Conservation (phyloP, 768 basidiomycete genomes). For the Chalciporus pseudorubinellus region DNA sequence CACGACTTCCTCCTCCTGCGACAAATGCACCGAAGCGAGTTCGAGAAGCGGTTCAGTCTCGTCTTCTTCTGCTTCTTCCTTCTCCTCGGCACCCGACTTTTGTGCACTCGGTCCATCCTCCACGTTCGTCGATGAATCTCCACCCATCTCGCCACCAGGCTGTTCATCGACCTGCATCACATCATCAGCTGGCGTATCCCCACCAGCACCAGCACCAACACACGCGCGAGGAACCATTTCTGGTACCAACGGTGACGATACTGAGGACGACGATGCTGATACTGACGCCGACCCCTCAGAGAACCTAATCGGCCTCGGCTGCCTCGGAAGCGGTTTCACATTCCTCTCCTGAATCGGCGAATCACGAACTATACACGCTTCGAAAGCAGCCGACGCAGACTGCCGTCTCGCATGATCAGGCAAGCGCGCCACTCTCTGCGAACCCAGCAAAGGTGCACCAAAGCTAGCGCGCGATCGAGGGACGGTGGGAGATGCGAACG, state of each 20-base stretch:
- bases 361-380: constrained; percentile 17
- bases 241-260: not conserved
- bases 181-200: not conserved
- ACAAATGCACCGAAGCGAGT: constrained; percentile 27
- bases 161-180: not conserved
- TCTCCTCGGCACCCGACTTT: not conserved
- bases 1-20: not conserved
- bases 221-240: not conserved
- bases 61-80: constrained; percentile 4
- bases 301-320: not conserved
- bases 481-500: not conserved
- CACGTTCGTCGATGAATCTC: not conserved
- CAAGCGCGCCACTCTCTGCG: not conserved
- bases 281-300: not conserved
- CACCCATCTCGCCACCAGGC: not conserved
- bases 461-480: not conserved
- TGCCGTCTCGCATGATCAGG: constrained; percentile 5
- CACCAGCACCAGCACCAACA: not conserved
- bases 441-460: not conserved
- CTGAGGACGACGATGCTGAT: not conserved
- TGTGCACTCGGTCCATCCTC: not conserved
- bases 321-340: not conserved
- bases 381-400: constrained; percentile 15
- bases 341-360: not conserved
- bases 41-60: constrained; percentile 21